A percentile compares a stretch with the other conserved stretches of the same genome.
Conservation (phyloP, 768 basidiomycete species). For the Suillus ampliporus region DNA sequence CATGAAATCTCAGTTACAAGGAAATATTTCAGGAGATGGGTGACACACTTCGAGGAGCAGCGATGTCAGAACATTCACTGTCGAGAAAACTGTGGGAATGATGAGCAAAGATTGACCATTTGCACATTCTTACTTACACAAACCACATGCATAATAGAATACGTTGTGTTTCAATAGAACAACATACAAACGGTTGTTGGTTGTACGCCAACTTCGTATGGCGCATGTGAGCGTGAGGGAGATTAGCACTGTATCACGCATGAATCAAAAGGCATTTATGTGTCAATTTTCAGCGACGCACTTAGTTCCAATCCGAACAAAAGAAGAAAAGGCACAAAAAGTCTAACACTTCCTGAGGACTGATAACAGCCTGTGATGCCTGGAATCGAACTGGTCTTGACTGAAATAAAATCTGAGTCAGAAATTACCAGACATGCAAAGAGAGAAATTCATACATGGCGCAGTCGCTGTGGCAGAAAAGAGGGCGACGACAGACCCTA, state of each 20-base stretch:
- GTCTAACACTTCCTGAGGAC: not conserved
- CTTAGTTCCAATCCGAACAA: slow-evolving; percentile 13
- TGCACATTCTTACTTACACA: slow-evolving; percentile 6
- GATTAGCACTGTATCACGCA: slow-evolving; percentile 6
- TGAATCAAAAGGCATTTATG: not conserved
- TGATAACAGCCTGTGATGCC: slow-evolving; percentile 9
- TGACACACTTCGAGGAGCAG: slow-evolving; percentile 9
- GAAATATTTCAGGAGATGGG: not conserved
- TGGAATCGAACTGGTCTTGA: slow-evolving; percentile 4
- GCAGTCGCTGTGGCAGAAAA: not conserved
- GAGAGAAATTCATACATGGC: not conserved
- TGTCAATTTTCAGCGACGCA: not conserved
- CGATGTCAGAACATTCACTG: slow-evolving; percentile 10
- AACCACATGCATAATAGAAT: slow-evolving; percentile 14
- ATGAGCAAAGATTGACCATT: too few relatives aligned
- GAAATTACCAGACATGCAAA: not conserved
- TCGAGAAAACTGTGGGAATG: slow-evolving; percentile 1
- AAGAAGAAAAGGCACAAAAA: slow-evolving; percentile 11
- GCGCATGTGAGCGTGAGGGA: slow-evolving; percentile 11
- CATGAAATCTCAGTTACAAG: not conserved
- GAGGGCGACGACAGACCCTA: not conserved
- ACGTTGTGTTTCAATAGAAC: slow-evolving; percentile 12
- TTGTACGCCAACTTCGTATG: slow-evolving; percentile 3
- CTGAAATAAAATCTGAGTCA: not conserved
- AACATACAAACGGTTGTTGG: not conserved